Percentiles rank a stretch among this genome's conserved stretches.
Conservation (phyloP, 2,329 filamentous ascomycete species). For the Cercospora sesami region DNA sequence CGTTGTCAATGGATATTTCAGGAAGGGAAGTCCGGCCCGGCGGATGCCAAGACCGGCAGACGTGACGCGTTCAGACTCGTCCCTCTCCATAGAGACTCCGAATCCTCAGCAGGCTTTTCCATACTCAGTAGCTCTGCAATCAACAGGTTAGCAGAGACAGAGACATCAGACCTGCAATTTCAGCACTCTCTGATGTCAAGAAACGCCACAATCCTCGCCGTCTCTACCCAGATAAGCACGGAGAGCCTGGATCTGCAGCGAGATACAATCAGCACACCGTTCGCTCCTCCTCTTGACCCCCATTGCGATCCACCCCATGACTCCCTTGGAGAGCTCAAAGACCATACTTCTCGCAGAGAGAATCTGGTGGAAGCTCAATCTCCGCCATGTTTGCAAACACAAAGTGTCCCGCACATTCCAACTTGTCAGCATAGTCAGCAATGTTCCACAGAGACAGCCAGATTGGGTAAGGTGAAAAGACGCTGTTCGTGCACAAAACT, state of each 20-base stretch:
- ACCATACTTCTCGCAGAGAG: neutral
- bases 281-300: neutral
- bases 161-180: neutral
- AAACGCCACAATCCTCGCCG: neutral
- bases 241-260: neutral
- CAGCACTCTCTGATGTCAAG: neutral
- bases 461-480: neutral
- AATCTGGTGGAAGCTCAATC: neutral
- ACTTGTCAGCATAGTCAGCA: neutral
- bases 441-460: neutral
- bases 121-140: neutral
- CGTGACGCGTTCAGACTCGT: neutral
- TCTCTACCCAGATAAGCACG: neutral
- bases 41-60: neutral
- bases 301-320: neutral
- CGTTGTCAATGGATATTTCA: neutral
- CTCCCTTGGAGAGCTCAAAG: neutral
- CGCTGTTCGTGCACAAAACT: neutral
- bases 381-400: neutral
- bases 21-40: neutral
- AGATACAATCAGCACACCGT: neutral
- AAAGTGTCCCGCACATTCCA: neutral
- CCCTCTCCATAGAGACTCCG: neutral
- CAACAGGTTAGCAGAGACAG: neutral
- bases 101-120: neutral